Evolutionary conservation across 768 basidiomycete genomes (phyloP).

Genomic region (Leccinum uliginosum): DNA sequence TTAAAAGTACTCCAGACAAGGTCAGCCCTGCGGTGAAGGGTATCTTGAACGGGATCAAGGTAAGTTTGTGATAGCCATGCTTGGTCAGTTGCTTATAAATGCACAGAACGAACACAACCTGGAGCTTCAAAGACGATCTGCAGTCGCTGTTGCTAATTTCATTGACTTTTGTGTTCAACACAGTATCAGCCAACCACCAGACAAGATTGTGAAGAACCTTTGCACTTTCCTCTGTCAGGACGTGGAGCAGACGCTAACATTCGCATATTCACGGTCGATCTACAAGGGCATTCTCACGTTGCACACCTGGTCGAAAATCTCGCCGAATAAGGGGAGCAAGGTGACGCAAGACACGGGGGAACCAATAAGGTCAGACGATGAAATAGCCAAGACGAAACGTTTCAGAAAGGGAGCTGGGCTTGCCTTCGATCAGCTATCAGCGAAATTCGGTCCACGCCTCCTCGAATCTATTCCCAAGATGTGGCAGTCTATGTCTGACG

Average conservation of each 20-base stretch:
- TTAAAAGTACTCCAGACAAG: conserved; percentile 83
- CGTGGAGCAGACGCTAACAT: conserved; percentile 82
- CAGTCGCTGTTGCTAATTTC: conserved; percentile 81
- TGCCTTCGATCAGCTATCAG: conserved; percentile 76
- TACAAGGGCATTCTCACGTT: conserved; percentile 81
- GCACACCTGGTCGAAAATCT: conserved; percentile 38
- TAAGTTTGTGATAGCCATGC: conserved; percentile 29
- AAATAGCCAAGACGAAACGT: conserved; percentile 57
- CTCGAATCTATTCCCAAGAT: conserved; percentile 84
- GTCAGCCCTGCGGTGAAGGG: conserved; percentile 95
- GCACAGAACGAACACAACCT: conserved; percentile 79
- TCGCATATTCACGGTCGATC: conserved; percentile 58
- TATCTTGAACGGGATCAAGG: conserved; percentile 97
- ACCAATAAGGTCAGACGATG: conserved; percentile 42
- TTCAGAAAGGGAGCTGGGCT: conserved; percentile 82
- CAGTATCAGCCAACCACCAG: conserved; percentile 77
- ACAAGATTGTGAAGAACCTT: conserved; percentile 96
- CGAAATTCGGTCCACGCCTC: conserved; percentile 66
- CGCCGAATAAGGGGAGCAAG: conserved; percentile 31
- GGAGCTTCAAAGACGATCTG: conserved; percentile 85
- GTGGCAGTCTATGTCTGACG: conserved; percentile 90
- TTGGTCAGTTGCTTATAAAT: conserved; percentile 4
- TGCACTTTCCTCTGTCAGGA: conserved; percentile 97
- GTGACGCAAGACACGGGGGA: conserved; percentile 43
- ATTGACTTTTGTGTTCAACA: conserved; percentile 77